Base-by-base conservation (phyloP, 305 asterid species). In the Rubia tinctorum region DNA sequence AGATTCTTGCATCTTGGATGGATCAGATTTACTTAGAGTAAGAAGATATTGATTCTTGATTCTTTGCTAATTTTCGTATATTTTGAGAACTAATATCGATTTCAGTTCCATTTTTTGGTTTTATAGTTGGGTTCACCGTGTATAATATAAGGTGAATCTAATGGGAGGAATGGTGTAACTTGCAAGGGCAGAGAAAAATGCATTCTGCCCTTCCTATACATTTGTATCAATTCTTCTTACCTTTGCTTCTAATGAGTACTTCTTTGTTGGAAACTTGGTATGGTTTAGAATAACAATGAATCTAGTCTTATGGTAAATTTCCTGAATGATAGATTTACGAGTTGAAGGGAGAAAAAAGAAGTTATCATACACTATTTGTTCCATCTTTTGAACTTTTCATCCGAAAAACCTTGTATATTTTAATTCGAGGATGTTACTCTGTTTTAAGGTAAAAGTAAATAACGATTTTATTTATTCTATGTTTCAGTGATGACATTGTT, bases 1-100 rank as follows among this genome's bases (percentile, higher is more conserved):
- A 83, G 71, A 47, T 69, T 30, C 71, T 53, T 59, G 72, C 80
- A 0, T 30, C 78, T 0, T 84, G 87, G 85, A 47, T 69, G 47
- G 87, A 84, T 62, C 85, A 78, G 80, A 45, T 81, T 34, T 84
- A 71, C 78, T 58, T 72, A 74, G 85, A 84, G 68, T 85, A 79
- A 72, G 83, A 81, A 75, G 80, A 81, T 72, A 53, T 63, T 79
- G 72, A 58, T n/a, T 58, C 64, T 23, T 58, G 64, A 58, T 20
- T 58, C 64, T 23, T 58, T 30, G 18, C 72, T 72, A 45, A 61
- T 44, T 70, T 34, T 60, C 13, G 13, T 34, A 43, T 79, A 73
- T 68, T 72, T 75, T 74, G 49, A 18, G 23, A 7, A 7, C 37
- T 67, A 53, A 63, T 45, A 72, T 68, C 12, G 47, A 40, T 75